These are phyloP conservation scores for Nothophaeocryptopus gaeumannii DNA, from an alignment of 2,329 filamentous ascomycete genomes.

Conservation along the genomic window DNA sequence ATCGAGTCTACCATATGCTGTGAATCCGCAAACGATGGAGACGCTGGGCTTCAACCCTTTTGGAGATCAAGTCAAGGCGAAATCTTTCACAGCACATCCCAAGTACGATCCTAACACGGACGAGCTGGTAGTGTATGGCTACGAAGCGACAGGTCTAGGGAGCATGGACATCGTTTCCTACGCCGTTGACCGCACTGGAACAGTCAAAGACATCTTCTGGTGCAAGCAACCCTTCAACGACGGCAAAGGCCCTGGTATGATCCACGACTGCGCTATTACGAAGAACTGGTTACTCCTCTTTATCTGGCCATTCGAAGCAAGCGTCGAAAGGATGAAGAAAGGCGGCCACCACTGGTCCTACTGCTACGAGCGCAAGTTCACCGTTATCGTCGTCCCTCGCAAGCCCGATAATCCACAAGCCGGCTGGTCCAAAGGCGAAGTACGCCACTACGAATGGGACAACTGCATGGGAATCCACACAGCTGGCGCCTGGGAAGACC, in stretches of 20 bases:
- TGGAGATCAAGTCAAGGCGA: constrained; percentile 38
- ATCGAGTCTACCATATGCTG: constrained; percentile 39
- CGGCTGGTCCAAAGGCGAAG: constrained; percentile 20
- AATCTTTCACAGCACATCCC: constrained; percentile 46
- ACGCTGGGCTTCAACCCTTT: constrained; percentile 42
- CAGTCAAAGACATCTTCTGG: constrained; percentile 41
- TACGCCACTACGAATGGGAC: constrained; percentile 19
- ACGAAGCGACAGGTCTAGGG: constrained; percentile 39
- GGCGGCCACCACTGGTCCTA: constrained; percentile 43
- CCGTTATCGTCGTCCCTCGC: constrained; percentile 29
- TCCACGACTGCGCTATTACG: constrained; percentile 42
- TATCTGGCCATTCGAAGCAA: constrained; percentile 39
- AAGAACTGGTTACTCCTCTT: constrained; percentile 40
- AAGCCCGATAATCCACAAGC: constrained; percentile 16
- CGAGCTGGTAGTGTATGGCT: constrained; percentile 44
- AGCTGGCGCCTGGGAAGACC: constrained; percentile 43
- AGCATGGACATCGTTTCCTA: constrained; percentile 41
- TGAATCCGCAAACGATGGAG: constrained; percentile 42
- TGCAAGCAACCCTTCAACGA: constrained; percentile 38
- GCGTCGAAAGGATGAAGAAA: constrained; percentile 36
- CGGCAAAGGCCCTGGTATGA: constrained; percentile 31
- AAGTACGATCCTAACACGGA: constrained; percentile 45
- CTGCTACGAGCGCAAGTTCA: constrained; percentile 28
- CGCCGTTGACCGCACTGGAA: constrained; percentile 39
- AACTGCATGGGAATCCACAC: constrained; percentile 43